Base-by-base conservation (phyloP, 306 rosid species). In the Quillaja saponaria region DNA sequence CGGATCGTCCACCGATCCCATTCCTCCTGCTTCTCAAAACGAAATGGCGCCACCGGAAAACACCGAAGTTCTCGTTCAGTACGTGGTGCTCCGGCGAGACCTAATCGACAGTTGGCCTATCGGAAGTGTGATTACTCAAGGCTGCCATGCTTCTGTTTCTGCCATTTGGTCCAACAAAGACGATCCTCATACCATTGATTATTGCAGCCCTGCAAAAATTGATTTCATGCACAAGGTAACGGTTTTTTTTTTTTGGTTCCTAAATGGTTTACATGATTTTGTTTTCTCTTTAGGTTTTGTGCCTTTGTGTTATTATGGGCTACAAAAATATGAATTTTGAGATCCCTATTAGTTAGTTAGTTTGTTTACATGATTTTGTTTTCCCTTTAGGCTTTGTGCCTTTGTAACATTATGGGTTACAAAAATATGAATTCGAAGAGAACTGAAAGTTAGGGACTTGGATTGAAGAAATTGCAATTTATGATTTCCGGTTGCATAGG, bases 71-170 rank as follows among this genome's bases (percentile, higher is more conserved):
- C 47, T 81, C 41, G 81, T 85, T 40, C 97, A 87, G 87, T 87
- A 91, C 73, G 87, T 87, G 74, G 95, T 91, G 78, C 96, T 91
- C 73, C 91, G 96, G 69, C 86, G 97, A 52, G 97, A 91, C 72
- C 86, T 91, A 13, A 91, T 85, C 48, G 96, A 91, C 56, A 46
- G 75, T 39, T 90, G 96, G 97, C 94, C 94, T 34, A 80, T 82
- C 2, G 97, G 97, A 3, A 87, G 96, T 69, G 82, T 87, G 49
- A 91, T 90, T 7, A 81, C 97, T 9, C 95, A 85, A 77, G 95
- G 91, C 34, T 90, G 97, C 69, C 97, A 87, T 68, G 97, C 96
- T 72, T 81, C 97, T 62, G 96, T 83, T 13, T 70, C 88, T 10
- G 96, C 89, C 61, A 57, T 91, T 66, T 87, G 96, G 96, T 67